Base-by-base conservation (phyloP, 2,329 filamentous ascomycete genomes). In the Verticillium longisporum region DNA sequence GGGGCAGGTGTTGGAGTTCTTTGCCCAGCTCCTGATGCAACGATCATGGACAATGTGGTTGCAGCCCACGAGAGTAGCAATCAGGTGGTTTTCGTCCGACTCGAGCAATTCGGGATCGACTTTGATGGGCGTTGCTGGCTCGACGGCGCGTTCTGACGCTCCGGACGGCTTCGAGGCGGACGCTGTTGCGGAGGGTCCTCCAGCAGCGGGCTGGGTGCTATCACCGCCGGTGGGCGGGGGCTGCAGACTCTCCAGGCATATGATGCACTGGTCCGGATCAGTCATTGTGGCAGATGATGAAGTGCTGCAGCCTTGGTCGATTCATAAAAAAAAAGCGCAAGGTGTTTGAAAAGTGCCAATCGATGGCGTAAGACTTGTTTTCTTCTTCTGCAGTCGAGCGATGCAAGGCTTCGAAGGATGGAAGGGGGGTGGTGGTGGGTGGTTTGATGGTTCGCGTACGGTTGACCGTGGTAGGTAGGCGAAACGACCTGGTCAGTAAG, bases 1-100 rank as follows among this genome's bases (percentile, higher is more conserved):
- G 55, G 95, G 95, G 75, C 95, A 99, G 73, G 93, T 97, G 77
- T 98, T 99, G 65, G 95, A 94, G 74, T 96, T 90, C 76, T 96
- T 91, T 55, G 94, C 92, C 95, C 95, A 99, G 68, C 92, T 91
- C 68, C 90, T 89, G 67, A 99, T 83, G 75, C 95, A 99, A 59
- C 89, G 87, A 78, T 99, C 89, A 78, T 99, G 95, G 68, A 99
- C 82, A 68, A 93, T 85, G 80, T 99, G 96, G 62, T 91, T 90
- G 76, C 95, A 99, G 56, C 92, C 88, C 63, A 87, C 80, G 57
- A 88, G 83, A 60, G 83, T 76, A 50, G 86, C 85, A 63, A 88
- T 80, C 62, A 78, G 75, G 66, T 79, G 74, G 68, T 76, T 68
- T 36, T 74, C 70, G 61, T 68, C 66, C 33, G 54, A 50, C 21